Evolutionary conservation across 495 filamentous ascomycete species (phyloP).

Genomic region (Patellaria atrata): DNA sequence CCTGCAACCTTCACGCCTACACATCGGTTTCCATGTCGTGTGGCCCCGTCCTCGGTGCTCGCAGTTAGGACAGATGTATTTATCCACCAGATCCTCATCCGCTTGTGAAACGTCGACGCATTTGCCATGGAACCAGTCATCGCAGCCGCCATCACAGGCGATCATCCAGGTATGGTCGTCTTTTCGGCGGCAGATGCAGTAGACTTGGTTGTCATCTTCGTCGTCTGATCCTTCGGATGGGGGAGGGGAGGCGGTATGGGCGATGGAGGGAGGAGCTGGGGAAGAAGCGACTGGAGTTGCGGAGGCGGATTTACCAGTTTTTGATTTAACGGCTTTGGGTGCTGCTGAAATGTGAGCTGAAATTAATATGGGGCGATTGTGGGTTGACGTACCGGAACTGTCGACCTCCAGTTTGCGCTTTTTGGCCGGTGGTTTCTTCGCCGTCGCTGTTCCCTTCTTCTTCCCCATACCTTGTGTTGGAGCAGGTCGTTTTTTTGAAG

Average conservation of each 20-base stretch:
- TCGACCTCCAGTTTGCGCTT: conserved; percentile 44
- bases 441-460: conserved; percentile 18
- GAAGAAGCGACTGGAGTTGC: conserved; percentile 28
- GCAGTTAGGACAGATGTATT: conserved; percentile 57
- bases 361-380: no score
- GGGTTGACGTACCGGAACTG: conserved; percentile 32
- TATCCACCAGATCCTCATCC: conserved; percentile 51
- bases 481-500: conserved; percentile 24
- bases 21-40: conserved; percentile 60
- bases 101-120: conserved; percentile 49
- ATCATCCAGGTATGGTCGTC: conserved; percentile 71
- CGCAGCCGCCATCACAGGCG: conserved; percentile 54
- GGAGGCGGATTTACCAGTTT: conserved; percentile 30
- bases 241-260: conserved; percentile 25
- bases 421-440: conserved; percentile 40
- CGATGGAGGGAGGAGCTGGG: conserved; percentile 25
- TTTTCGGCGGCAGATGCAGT: conserved; percentile 55
- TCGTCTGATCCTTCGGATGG: conserved; percentile 28
- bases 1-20: conserved; percentile 43
- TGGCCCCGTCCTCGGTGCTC: conserved; percentile 34
- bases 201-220: conserved; percentile 34
- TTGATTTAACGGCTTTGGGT: no score
- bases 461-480: conserved; percentile 16
- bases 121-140: conserved; percentile 62
- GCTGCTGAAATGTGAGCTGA: no score